Evolutionary conservation across 2,329 filamentous ascomycete species (phyloP), one percentile per base, ranked within the genome.

Genomic region (Penicillium corylophilum): DNA sequence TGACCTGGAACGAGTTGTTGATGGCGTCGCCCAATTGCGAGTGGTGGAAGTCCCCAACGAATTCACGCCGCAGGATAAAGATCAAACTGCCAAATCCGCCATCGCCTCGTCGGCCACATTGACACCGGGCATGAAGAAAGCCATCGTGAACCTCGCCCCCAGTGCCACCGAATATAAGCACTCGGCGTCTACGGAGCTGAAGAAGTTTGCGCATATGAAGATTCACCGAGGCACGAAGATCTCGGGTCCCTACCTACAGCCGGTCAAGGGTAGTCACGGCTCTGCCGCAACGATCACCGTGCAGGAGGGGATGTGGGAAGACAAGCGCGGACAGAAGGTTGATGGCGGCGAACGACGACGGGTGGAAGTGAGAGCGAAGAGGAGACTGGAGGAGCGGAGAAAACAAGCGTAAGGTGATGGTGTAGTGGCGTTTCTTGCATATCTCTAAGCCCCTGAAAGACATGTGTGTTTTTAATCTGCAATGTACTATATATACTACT

Each of bases 261-360:
- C 85, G 4, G 68, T 92, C 24, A 86, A 88, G 71, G 82, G 82
- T 1, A 74, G 75, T 29, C 71, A 75, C 52, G 81, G 83, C 1
- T 75, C 77, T 36, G 85, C 83, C 8, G 89, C 86, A 10, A 78
- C 80, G 46, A 79, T 97, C 61, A 79, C 80, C 57, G 81, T 89
- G 20, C 84, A 86, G 50, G 92, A 96, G 71, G 91, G 93, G 9
- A 87, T 97, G 78, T 97, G 93, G 94, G 93, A 97, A 77, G 80
- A 91, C 65, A 86, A 82, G 69, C 82, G 86, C 64, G 93, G 94
- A 24, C 84, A 85, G 66, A 97, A 97, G 85, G 86, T 99, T 61
- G 92, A 97, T 74, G 94, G 94, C 67, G 94, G 94, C 79, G 94
- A 99, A 80, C 86, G 94, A 71, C 84, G 94, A 73, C 85, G 83